Conservation (phyloP, 768 basidiomycete genomes). For the Boletus bicolor region DNA sequence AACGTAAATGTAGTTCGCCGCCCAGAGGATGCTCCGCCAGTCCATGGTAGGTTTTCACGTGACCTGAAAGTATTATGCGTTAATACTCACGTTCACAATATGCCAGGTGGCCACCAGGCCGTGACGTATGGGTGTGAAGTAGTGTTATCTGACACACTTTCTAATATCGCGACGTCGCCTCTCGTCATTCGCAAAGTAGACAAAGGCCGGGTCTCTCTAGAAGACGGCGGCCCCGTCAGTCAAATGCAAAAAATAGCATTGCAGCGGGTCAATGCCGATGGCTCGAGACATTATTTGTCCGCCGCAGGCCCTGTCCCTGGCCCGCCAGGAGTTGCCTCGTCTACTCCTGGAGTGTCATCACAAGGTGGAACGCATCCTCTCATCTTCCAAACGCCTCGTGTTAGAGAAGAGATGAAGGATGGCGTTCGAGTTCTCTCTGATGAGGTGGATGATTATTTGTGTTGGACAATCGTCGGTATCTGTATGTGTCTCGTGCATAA, state of each 20-base stretch:
- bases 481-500: conserved; percentile 50
- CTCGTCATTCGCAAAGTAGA: conserved; percentile 91
- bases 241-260: conserved; percentile 97
- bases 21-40: conserved; percentile 58
- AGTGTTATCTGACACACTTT: conserved; percentile 77
- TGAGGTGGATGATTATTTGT: conserved; percentile 91
- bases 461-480: conserved; percentile 95
- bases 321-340: conserved; percentile 64
- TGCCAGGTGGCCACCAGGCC: conserved; percentile 65
- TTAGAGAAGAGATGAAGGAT: conserved; percentile 80
- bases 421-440: conserved; percentile 74
- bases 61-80: conserved; percentile 38
- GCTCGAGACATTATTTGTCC: conserved; percentile 82
- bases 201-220: conserved; percentile 81
- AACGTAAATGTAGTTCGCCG: conserved; percentile 86
- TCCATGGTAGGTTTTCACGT: conserved; percentile 63
- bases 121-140: conserved; percentile 93
- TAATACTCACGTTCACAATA: conserved; percentile 39
- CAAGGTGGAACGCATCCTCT: conserved; percentile 81
- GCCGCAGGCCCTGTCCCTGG: conserved; percentile 84
- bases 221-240: conserved; percentile 89
- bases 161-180: conserved; percentile 82
- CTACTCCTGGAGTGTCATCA: conserved; percentile 71
- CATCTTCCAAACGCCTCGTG: conserved; percentile 73
- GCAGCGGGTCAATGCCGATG: conserved; percentile 77